A percentile compares a stretch with the other conserved stretches of the same genome.
phyloP scores from a whole-genome alignment of 148 eudicot species.

The Amaranthus hypochondriacus region DNA sequence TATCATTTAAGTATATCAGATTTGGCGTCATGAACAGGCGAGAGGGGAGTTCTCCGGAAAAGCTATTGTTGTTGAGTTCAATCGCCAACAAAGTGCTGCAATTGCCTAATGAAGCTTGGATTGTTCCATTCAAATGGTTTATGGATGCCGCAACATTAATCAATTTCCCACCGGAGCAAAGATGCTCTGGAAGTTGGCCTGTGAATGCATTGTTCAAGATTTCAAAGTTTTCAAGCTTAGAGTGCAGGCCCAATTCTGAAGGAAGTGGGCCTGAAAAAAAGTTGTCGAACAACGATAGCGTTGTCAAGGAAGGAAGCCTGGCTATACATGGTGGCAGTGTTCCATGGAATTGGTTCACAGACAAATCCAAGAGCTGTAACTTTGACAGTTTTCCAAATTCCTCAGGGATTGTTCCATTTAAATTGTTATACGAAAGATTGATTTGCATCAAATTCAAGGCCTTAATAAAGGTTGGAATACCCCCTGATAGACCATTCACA shows the following conservation, averaged over 20 bases:
- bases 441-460: constrained; percentile 33
- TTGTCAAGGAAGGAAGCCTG: constrained; percentile 28
- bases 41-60: too few species aligned
- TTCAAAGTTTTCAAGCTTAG: too few species aligned
- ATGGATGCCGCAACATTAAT: constrained; percentile 51
- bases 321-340: constrained; percentile 44
- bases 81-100: too few species aligned
- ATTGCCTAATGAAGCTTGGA: constrained; percentile 48
- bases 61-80: too few species aligned
- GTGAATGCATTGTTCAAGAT: too few species aligned
- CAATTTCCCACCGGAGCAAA: too few species aligned
- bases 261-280: too few species aligned
- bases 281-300: constrained; percentile 32
- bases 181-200: too few species aligned
- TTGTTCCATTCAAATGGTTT: constrained; percentile 49
- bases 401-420: constrained; percentile 45
- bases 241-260: too few species aligned
- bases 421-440: constrained; percentile 37
- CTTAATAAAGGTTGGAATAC: constrained; percentile 46
- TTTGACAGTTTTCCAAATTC: constrained; percentile 34
- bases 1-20: too few species aligned
- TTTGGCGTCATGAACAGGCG: constrained; percentile 25
- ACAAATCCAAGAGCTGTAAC: constrained; percentile 33
- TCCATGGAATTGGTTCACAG: constrained; percentile 37
- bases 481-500: constrained; percentile 46